phyloP scores from a whole-genome alignment of 2,329 filamentous ascomycete species.

The Zymoseptoria ardabiliae region DNA sequence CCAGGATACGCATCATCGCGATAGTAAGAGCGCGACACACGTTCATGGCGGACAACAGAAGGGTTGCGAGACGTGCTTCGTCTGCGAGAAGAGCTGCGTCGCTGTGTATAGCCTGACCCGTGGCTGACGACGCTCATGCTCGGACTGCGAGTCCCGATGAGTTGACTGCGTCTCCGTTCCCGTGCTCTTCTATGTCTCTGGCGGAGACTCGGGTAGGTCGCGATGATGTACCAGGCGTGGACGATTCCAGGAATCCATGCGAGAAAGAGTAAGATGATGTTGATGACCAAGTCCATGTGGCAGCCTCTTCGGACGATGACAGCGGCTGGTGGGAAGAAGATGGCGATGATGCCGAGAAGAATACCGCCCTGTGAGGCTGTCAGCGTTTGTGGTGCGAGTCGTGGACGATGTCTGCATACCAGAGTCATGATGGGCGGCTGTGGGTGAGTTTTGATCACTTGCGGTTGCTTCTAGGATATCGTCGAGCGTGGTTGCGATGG shows the following conservation, averaged over 20 bases:
- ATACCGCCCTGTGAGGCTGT: slow-evolving; percentile 9
- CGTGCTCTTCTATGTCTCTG: slow-evolving; percentile 2
- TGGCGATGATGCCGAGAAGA: slow-evolving; percentile 14
- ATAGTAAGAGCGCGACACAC: background rate
- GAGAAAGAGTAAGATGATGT: slow-evolving; percentile 58
- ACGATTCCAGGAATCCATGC: slow-evolving; percentile 59
- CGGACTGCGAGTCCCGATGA: background rate
- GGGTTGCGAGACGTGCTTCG: background rate
- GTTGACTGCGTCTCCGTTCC: background rate
- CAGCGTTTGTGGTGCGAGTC: background rate
- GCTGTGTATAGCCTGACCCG: background rate
- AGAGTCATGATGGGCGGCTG: background rate
- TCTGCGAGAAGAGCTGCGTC: background rate
- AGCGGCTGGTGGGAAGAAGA: slow-evolving; percentile 66
- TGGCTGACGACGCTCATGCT: background rate
- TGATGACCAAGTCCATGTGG: slow-evolving; percentile 71
- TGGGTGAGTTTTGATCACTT: background rate
- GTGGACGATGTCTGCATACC: background rate
- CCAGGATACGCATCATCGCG: background rate
- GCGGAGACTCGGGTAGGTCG: slow-evolving; percentile 9
- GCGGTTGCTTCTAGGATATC: background rate
- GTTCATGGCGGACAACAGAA: background rate
- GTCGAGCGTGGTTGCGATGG: background rate
- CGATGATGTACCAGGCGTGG: slow-evolving; percentile 64
- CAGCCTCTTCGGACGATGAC: slow-evolving; percentile 87